Evolutionary conservation across 23 red algal species (phyloP).

Genomic region (Cyanidioschyzon merolae): DNA sequence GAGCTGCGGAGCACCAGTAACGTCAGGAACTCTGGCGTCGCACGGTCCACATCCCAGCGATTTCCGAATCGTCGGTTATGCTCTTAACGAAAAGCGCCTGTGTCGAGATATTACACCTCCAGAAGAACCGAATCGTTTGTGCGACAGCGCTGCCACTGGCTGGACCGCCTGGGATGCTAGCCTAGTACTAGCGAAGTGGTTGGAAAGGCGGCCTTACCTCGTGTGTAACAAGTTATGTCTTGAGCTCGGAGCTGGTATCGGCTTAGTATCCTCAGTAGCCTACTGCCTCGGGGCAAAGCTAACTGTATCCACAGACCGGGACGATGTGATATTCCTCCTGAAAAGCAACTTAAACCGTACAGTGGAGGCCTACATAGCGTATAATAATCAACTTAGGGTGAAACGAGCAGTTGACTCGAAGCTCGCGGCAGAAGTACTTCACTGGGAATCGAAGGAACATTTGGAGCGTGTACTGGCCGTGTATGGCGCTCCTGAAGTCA

Average conservation of each 20-base stretch:
- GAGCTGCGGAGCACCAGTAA: background rate
- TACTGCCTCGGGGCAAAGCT: background rate
- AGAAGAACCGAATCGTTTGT: too few relatives aligned
- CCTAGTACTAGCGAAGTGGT: conserved; percentile 1
- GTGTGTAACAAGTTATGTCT: background rate
- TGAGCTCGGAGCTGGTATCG: conserved; percentile 2
- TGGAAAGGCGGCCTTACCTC: background rate
- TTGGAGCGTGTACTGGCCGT: background rate
- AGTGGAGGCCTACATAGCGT: background rate
- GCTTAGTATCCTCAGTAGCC: background rate
- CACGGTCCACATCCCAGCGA: too few relatives aligned
- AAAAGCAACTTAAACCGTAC: background rate
- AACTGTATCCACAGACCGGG: background rate
- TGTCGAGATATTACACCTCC: too few relatives aligned
- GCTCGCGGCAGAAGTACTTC: background rate
- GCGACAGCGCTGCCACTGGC: background rate
- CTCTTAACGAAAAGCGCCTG: too few relatives aligned
- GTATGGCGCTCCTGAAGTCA: background rate
- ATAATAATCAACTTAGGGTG: background rate
- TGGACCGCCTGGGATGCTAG: background rate
- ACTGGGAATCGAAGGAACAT: background rate
- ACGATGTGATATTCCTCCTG: background rate
- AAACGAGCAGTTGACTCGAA: background rate
- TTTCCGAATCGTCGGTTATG: too few relatives aligned
- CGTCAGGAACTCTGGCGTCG: too few relatives aligned